Conservation (phyloP, 148 eudicot genomes). For the Camellia granthamiana region DNA sequence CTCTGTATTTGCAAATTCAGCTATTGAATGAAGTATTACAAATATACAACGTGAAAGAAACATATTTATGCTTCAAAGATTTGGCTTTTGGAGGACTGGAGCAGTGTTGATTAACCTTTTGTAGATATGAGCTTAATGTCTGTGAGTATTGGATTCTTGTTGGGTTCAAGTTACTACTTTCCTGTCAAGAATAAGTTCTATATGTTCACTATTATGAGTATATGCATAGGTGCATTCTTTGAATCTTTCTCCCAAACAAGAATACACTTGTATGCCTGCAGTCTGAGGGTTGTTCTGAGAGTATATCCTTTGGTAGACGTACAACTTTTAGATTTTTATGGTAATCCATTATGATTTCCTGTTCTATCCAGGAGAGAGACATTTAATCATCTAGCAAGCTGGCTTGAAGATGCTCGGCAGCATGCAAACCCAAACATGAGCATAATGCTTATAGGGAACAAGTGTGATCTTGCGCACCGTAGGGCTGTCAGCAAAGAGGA, state of each 20-base stretch:
- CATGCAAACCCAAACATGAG: slow-evolving; percentile 82
- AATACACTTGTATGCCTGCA: not conserved
- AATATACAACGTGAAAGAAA: not conserved
- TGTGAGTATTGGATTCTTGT: not conserved
- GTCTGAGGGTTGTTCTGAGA: not conserved
- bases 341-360: not conserved
- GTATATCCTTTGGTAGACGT: not conserved
- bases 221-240: slow-evolving; percentile 1
- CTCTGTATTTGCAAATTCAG: not conserved
- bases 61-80: not conserved
- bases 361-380: slow-evolving; percentile 57
- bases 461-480: slow-evolving; percentile 66
- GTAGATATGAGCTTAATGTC: not conserved
- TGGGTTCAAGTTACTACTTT: not conserved
- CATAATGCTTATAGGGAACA: slow-evolving; percentile 72
- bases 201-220: not conserved
- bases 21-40: not conserved
- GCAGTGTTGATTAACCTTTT: not conserved
- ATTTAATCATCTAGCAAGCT: slow-evolving; percentile 68
- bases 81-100: not conserved
- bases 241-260: not conserved
- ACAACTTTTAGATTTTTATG: not conserved
- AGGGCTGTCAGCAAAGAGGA: slow-evolving; percentile 87
- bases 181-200: not conserved
- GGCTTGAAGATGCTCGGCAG: slow-evolving; percentile 83